Conservation (phyloP, 306 rosid species). For the Myrica gale region DNA sequence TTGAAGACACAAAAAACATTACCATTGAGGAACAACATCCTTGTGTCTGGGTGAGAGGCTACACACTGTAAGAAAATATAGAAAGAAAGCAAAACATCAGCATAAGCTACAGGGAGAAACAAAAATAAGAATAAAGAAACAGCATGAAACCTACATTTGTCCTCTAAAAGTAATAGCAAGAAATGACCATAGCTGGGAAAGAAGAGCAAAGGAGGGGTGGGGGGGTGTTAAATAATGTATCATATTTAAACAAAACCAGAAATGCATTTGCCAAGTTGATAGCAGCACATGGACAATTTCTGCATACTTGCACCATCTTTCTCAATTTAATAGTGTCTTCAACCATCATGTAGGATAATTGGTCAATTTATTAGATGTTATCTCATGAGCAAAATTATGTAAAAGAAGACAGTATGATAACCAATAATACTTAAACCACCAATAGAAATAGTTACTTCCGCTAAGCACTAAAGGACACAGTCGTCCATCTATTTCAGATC, state of each 20-base stretch:
- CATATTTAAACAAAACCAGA: background rate
- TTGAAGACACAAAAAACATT: slow-evolving; percentile 37
- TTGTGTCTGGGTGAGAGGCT: slow-evolving; percentile 84
- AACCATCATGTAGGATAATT: background rate
- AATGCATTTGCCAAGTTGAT: background rate
- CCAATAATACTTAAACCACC: background rate
- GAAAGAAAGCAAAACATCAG: slow-evolving; percentile 26
- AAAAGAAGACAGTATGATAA: background rate
- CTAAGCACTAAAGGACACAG: background rate
- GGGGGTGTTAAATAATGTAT: too few species aligned
- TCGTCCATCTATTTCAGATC: background rate
- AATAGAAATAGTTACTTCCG: background rate
- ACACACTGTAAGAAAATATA: slow-evolving; percentile 54
- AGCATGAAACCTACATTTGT: background rate
- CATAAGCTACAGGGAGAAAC: background rate
- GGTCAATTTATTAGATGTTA: background rate
- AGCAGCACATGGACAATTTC: background rate
- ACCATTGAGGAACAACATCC: slow-evolving; percentile 78
- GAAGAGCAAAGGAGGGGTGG: too few species aligned
- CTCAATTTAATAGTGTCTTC: background rate
- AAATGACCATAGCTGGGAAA: too few species aligned
- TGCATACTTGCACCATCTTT: background rate
- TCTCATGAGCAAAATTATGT: background rate
- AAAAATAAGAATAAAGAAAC: background rate
- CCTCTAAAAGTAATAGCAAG: background rate